A percentile compares a stretch with the other conserved stretches of the same genome.
Evolutionary conservation across 768 basidiomycete species (phyloP).

Genomic region (Leccinum rimulosum): DNA sequence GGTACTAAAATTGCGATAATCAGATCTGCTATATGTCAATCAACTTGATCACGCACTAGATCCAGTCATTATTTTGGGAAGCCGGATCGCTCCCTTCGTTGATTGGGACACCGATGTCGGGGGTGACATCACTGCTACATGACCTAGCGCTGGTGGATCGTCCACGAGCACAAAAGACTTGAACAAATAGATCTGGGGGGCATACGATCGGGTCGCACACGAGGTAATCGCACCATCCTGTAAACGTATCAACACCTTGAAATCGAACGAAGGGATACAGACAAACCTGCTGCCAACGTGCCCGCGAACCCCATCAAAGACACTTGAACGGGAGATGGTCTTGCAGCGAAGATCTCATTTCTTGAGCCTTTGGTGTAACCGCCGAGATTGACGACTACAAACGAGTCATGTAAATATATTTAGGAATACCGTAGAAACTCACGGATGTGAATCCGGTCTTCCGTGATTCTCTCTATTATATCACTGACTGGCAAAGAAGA

Average conservation of each 20-base stretch:
- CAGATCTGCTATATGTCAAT: constrained; percentile 1
- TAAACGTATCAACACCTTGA: not conserved
- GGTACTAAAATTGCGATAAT: constrained; percentile 26
- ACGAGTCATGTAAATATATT: not conserved
- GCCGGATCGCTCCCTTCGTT: constrained; percentile 44
- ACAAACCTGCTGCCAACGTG: constrained; percentile 39
- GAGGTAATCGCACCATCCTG: constrained; percentile 50
- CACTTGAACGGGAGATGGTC: constrained; percentile 48
- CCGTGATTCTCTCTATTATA: constrained; percentile 39
- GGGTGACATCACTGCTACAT: constrained; percentile 1
- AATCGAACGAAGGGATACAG: not conserved
- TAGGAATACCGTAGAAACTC: constrained; percentile 13
- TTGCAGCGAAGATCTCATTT: constrained; percentile 51
- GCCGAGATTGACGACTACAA: constrained; percentile 42
- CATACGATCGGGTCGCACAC: constrained; percentile 44
- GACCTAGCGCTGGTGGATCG: constrained; percentile 1
- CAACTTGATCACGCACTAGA: constrained; percentile 37
- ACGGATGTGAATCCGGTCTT: constrained; percentile 48
- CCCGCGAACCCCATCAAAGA: constrained; percentile 53
- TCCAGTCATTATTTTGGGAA: constrained; percentile 35
- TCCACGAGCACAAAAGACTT: constrained; percentile 28
- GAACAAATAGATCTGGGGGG: constrained; percentile 38
- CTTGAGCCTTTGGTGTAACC: constrained; percentile 53
- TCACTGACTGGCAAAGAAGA: constrained; percentile 36
- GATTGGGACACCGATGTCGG: constrained; percentile 32